Evolutionary conservation across 2,329 filamentous ascomycete species (phyloP).

Genomic region (Scytalidium sp.): DNA sequence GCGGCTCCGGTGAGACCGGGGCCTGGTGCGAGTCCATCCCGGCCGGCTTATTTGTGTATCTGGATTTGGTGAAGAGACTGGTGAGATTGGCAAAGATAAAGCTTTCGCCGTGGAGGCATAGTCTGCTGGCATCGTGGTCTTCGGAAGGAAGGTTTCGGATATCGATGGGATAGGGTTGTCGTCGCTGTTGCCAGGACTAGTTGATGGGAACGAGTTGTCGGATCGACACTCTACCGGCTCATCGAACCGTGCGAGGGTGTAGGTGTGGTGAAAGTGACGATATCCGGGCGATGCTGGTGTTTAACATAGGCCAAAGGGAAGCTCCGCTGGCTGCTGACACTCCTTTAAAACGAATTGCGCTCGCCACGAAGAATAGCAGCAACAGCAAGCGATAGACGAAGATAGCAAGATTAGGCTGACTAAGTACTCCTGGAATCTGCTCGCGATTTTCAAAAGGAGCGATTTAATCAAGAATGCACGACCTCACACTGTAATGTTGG

Average conservation of each 20-base stretch:
- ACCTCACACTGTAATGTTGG: too few species aligned
- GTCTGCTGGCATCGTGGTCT: slow-evolving; percentile 48
- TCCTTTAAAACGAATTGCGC: not conserved
- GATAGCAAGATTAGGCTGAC: too few species aligned
- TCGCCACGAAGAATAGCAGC: too few species aligned
- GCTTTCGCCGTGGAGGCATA: slow-evolving; percentile 47
- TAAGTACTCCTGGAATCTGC: too few species aligned
- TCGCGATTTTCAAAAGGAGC: too few species aligned
- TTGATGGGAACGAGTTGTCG: not conserved
- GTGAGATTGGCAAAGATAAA: slow-evolving; percentile 40
- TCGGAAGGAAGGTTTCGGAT: slow-evolving; percentile 8
- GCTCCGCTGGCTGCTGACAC: not conserved
- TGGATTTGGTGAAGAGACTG: slow-evolving; percentile 43
- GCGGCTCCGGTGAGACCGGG: slow-evolving; percentile 14
- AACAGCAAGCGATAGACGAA: too few species aligned
- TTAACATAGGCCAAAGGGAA: not conserved
- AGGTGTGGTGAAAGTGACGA: not conserved
- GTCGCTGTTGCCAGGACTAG: not conserved
- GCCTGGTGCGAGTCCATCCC: slow-evolving; percentile 46
- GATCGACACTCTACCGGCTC: not conserved
- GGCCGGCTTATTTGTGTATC: slow-evolving; percentile 37
- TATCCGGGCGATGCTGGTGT: not conserved
- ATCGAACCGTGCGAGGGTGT: not conserved
- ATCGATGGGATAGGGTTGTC: slow-evolving; percentile 1
- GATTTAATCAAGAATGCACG: too few species aligned